Percentiles rank a stretch among this genome's conserved stretches.
phyloP scores from a whole-genome alignment of 768 basidiomycete genomes.

The Trametes cingulata region DNA sequence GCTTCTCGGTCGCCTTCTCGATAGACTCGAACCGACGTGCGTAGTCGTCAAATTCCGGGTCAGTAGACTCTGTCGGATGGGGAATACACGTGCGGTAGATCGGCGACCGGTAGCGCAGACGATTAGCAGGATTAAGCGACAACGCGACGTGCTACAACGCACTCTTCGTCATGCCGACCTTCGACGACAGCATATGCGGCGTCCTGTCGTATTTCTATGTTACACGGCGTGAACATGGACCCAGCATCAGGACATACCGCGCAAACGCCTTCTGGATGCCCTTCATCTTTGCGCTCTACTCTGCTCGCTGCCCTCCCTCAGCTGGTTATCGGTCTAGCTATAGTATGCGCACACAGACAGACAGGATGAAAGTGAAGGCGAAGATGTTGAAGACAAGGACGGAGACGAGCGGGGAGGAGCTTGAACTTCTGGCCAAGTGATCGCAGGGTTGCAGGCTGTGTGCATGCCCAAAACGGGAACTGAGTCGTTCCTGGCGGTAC shows the following conservation, averaged over 20 bases:
- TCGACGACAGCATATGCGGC: constrained; percentile 85
- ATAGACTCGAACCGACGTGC: constrained; percentile 73
- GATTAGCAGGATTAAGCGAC: not conserved
- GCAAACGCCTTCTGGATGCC: constrained; percentile 33
- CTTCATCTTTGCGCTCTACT: constrained; percentile 24
- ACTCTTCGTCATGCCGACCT: constrained; percentile 95
- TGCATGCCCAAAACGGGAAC: constrained; percentile 7
- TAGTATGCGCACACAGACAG: not conserved
- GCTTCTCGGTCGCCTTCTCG: constrained; percentile 82
- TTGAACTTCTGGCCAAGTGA: constrained; percentile 13
- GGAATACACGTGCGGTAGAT: not conserved
- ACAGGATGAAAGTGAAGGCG: not conserved
- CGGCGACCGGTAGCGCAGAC: constrained; percentile 24
- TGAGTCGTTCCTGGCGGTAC: constrained; percentile 14
- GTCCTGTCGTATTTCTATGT: constrained; percentile 51
- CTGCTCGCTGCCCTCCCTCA: not conserved
- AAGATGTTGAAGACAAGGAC: not conserved
- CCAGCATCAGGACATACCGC: constrained; percentile 21
- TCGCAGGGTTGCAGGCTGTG: constrained; percentile 15
- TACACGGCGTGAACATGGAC: not conserved
- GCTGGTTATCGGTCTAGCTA: not conserved
- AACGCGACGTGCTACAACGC: constrained; percentile 17
- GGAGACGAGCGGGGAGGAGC: not conserved
- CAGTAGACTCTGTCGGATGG: constrained; percentile 59
- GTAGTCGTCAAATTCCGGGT: constrained; percentile 90